Conservation (phyloP, 2,329 filamentous ascomycete genomes). For the Fusarium napiforme region DNA sequence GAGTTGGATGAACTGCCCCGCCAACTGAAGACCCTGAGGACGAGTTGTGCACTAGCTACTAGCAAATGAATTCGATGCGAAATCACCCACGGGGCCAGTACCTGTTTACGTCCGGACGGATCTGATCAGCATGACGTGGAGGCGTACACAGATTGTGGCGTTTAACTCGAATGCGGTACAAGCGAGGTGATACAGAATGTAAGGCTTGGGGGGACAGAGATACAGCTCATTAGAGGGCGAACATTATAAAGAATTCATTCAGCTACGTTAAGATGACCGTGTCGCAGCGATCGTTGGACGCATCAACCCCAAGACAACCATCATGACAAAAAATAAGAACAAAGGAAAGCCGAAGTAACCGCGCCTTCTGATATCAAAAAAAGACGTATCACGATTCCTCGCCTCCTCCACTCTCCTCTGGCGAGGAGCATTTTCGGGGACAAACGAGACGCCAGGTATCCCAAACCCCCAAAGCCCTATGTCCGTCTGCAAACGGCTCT, state of each 20-base stretch:
- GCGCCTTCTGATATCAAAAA: slow-evolving; percentile 55
- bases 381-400: slow-evolving; percentile 52
- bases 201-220: neutral
- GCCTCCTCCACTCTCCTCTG: slow-evolving; percentile 49
- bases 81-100: neutral
- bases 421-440: slow-evolving; percentile 49
- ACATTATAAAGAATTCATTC: slow-evolving; percentile 53
- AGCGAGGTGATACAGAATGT: neutral
- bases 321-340: slow-evolving; percentile 54
- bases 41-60: slow-evolving; percentile 20
- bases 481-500: slow-evolving; percentile 38
- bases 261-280: slow-evolving; percentile 52
- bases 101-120: neutral
- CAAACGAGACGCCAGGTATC: slow-evolving; percentile 50
- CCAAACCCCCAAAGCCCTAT: slow-evolving; percentile 46
- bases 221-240: slow-evolving; percentile 24
- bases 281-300: slow-evolving; percentile 53
- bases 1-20: slow-evolving; percentile 14
- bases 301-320: slow-evolving; percentile 51
- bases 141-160: slow-evolving; percentile 18
- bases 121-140: slow-evolving; percentile 31
- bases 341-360: slow-evolving; percentile 54
- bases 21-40: slow-evolving; percentile 26
- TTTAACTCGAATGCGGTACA: slow-evolving; percentile 1
- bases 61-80: neutral